A percentile compares a stretch with the other conserved stretches of the same genome.
These are phyloP conservation scores for Pezicula neosporulosa DNA, from an alignment of 2,329 filamentous ascomycete species.

Conservation along the genomic window DNA sequence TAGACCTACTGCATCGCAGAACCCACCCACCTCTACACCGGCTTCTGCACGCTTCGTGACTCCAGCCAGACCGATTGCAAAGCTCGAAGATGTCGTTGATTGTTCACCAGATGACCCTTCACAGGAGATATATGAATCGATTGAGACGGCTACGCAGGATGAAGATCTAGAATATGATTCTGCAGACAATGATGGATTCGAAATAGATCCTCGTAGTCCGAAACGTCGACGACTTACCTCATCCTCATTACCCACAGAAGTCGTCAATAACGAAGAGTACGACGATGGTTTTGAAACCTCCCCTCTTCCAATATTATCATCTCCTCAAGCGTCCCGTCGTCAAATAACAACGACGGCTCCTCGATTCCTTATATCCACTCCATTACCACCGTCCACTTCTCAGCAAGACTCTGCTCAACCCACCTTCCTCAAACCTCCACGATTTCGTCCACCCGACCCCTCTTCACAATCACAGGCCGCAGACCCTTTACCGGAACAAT, in stretches of 20 bases:
- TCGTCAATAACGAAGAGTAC: constrained; percentile 2
- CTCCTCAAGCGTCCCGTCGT: constrained; percentile 16
- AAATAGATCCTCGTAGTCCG: constrained; percentile 14
- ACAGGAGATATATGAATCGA: constrained; percentile 22
- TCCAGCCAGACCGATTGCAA: constrained; percentile 14
- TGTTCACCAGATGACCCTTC: constrained; percentile 11
- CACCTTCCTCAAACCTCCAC: constrained; percentile 27
- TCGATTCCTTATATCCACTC: constrained; percentile 25
- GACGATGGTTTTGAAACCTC: constrained; percentile 12
- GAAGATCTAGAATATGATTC: constrained; percentile 11
- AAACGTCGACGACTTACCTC: constrained; percentile 25
- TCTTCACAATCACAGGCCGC: constrained; percentile 6
- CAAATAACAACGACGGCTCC: constrained; percentile 19
- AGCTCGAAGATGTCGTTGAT: constrained; percentile 20
- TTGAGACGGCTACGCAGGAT: constrained; percentile 18
- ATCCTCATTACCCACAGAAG: constrained; percentile 10
- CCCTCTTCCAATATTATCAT: constrained; percentile 21
- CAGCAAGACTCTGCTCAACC: constrained; percentile 3
- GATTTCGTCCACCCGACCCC: constrained; percentile 26
- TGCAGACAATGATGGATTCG: constrained; percentile 16
- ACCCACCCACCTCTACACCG: constrained; percentile 18
- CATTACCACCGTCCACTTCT: constrained; percentile 15
- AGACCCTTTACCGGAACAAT: constrained; percentile 45
- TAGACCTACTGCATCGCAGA: constrained; percentile 18
- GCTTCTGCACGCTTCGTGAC: constrained; percentile 22